Conservation (phyloP, 495 filamentous ascomycete species). For the Penicillium canariense region DNA sequence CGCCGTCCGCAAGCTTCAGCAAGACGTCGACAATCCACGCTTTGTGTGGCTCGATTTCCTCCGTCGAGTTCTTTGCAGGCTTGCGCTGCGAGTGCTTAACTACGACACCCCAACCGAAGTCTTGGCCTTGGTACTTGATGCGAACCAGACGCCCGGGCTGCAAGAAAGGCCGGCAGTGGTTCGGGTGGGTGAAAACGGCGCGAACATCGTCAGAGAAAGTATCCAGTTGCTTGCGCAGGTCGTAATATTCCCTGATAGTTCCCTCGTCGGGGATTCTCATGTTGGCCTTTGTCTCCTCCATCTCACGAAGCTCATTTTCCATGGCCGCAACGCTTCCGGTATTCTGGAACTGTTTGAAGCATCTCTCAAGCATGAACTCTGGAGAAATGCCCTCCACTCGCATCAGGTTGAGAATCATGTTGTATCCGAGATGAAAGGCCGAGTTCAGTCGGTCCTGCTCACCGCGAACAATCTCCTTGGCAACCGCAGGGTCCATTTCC, state of each 20-base stretch:
- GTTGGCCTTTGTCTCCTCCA: constrained; percentile 68
- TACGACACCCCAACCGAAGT: constrained; percentile 93
- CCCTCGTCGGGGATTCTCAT: constrained; percentile 80
- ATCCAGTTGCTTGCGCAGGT: constrained; percentile 77
- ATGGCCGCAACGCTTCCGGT: constrained; percentile 76
- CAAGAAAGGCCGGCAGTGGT: constrained; percentile 75
- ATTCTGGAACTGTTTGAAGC: constrained; percentile 98
- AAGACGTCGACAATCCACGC: constrained; percentile 78
- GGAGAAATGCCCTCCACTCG: constrained; percentile 94
- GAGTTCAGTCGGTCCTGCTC: constrained; percentile 96
- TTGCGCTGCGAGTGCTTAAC: constrained; percentile 66
- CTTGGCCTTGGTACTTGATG: constrained; percentile 70
- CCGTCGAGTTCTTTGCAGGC: constrained; percentile 55
- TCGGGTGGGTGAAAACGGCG: constrained; percentile 83
- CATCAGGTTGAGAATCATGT: constrained; percentile 96
- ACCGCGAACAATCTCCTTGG: constrained; percentile 91
- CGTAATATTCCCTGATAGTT: constrained; percentile 88
- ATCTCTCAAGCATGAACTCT: constrained; percentile 93
- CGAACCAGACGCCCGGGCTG: constrained; percentile 80
- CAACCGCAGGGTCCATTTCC: constrained; percentile 90
- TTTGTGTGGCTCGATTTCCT: constrained; percentile 68
- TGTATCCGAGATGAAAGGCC: constrained; percentile 97
- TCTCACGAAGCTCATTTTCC: constrained; percentile 71
- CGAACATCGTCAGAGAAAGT: constrained; percentile 81
- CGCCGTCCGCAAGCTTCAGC: constrained; percentile 63